Conservation (phyloP, 768 basidiomycete genomes). For the Russula brevipes region DNA sequence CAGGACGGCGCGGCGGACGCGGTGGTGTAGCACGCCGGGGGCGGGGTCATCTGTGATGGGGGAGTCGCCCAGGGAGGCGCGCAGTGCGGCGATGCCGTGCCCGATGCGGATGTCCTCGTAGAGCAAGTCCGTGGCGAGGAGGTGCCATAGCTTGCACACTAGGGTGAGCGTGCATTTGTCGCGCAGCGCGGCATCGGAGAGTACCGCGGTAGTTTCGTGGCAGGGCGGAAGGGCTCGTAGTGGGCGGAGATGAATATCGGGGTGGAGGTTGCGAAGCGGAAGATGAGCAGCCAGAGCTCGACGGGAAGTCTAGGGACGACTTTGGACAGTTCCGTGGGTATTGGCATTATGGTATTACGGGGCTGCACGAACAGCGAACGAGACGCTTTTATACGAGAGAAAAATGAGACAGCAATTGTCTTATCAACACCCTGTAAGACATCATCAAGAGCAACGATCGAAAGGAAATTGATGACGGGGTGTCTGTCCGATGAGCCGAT, state of each 20-base stretch:
- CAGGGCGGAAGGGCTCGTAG: conserved; percentile 14
- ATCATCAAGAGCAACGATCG: too few species aligned
- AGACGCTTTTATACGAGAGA: background rate
- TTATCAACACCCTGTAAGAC: background rate
- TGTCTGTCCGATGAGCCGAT: too few species aligned
- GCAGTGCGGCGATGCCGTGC: conserved; percentile 13
- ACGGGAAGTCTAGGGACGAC: conserved; percentile 8
- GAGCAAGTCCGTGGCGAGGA: conserved; percentile 14
- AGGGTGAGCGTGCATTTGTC: conserved; percentile 15
- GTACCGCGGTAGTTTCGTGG: background rate
- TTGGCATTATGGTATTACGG: background rate
- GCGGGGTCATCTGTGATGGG: background rate
- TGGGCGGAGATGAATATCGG: background rate
- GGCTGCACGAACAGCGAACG: background rate
- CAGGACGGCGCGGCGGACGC: conserved; percentile 23
- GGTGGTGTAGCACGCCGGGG: background rate
- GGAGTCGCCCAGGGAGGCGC: background rate
- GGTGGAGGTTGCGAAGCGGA: conserved; percentile 19
- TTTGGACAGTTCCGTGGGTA: background rate
- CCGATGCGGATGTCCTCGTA: conserved; percentile 24
- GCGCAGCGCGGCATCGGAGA: conserved; percentile 5
- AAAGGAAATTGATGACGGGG: too few species aligned
- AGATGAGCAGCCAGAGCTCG: conserved; percentile 24
- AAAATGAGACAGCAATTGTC: background rate
- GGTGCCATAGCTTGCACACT: conserved; percentile 22